Evolutionary conservation across 306 rosid species (phyloP), one percentile per base, ranked within the genome.

Genomic region (Crotalaria pallida): DNA sequence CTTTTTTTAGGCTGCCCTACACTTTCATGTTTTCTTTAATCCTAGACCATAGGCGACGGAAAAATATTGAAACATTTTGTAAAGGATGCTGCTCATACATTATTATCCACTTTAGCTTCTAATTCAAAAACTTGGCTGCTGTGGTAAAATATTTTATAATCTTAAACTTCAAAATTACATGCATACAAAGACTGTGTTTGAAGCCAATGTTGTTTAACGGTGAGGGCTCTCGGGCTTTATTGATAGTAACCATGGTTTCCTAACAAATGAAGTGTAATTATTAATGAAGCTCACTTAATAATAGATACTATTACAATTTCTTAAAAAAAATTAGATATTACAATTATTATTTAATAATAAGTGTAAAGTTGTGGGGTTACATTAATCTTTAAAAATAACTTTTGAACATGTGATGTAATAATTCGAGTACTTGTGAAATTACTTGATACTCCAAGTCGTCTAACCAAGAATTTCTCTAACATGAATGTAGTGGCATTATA

Each of bases 1-100:
- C 85, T 81, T 81, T 72, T 72, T 62, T 56, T 27, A 73, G 77
- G 69, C 69, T 81, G 63, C 68, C 85, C 85, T 68, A 77, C 82
- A 61, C 22, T 56, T 50, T 56, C 51, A 64, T 65, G 40, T 77
- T 77, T 81, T 67, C 79, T 77, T 76, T 56, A 68, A 53, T 73
- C 61, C 66, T 81, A 76, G 27, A 71, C 72, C 71, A 56, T 65
- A 70, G 77, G 65, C 9, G 21, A 71, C 40, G 47, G 44, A 51
- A 19, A 67, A 47, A 66, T 73, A 51, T 71, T 65, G 71, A 65
- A 76, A 80, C 62, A 80, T 62, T 58, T 62, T 38, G 77, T 67
- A 56, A 77, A 68, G 11, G 80, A 81, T 57, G 29, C 19, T 15
- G 29, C 3, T 69, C 59, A 13, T 48, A 0, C 19, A 60, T 55